A percentile compares a stretch with the other conserved stretches of the same genome.
Conservation (phyloP, 305 asterid genomes). For the Fraxinus angustifolia region DNA sequence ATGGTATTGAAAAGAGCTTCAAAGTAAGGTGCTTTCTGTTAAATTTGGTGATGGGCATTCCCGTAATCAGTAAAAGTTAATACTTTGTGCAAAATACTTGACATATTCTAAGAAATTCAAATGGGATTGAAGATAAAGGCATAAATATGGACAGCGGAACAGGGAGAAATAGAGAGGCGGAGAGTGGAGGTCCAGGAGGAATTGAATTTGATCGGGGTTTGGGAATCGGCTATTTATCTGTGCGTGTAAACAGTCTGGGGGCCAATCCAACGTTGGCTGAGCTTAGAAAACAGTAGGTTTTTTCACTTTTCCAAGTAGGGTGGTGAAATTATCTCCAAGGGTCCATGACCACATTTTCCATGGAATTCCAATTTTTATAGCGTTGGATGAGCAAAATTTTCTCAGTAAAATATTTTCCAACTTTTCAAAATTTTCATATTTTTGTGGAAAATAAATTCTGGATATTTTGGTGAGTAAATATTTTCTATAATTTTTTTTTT, state of each 20-base stretch:
- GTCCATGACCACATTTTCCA: no score
- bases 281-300: background rate
- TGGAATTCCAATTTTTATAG: no score
- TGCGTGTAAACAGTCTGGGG: background rate
- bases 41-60: conserved; percentile 41
- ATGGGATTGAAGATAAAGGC: background rate
- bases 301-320: background rate
- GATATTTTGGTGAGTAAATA: no score
- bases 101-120: background rate
- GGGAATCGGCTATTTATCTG: background rate
- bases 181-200: background rate
- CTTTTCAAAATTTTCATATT: no score
- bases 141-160: background rate
- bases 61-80: conserved; percentile 14
- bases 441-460: no score
- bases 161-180: background rate
- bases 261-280: background rate
- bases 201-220: background rate
- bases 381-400: no score
- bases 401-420: no score
- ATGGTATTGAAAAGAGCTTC: conserved; percentile 34
- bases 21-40: conserved; percentile 32
- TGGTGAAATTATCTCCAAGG: background rate
- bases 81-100: background rate
- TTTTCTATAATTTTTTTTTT: no score